Evolutionary conservation across 2,329 filamentous ascomycete genomes (phyloP).

Genomic region (Arachnomyces sp.): DNA sequence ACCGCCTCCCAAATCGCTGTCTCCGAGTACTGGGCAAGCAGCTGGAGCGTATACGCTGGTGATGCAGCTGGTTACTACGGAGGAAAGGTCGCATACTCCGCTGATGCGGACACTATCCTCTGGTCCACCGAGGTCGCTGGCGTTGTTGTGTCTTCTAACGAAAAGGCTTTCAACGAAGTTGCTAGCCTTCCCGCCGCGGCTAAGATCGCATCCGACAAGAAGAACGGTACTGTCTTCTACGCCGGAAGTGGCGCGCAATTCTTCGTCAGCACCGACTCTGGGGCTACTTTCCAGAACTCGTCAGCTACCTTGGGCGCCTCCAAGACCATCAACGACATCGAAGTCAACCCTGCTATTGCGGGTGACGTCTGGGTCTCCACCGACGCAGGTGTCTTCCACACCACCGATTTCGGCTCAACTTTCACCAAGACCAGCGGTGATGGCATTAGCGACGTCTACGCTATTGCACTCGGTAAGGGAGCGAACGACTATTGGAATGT

Average conservation of each 20-base stretch:
- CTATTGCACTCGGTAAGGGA: constrained; percentile 19
- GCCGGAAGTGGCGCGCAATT: constrained; percentile 40
- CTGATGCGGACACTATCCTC: constrained; percentile 39
- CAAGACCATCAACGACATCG: constrained; percentile 14
- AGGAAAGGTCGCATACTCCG: constrained; percentile 45
- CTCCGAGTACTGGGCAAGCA: constrained; percentile 44
- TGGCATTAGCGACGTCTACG: constrained; percentile 12
- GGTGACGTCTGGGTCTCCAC: constrained; percentile 28
- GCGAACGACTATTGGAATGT: constrained; percentile 16
- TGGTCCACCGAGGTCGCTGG: constrained; percentile 16
- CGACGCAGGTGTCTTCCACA: constrained; percentile 46
- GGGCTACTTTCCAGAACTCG: constrained; percentile 37
- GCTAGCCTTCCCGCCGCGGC: constrained; percentile 39
- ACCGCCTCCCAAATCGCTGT: constrained; percentile 31
- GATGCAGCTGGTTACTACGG: constrained; percentile 37
- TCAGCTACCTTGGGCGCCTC: constrained; percentile 27
- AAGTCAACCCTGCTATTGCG: constrained; percentile 15
- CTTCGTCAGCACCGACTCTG: constrained; percentile 46
- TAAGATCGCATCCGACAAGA: constrained; percentile 48
- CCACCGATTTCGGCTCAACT: constrained; percentile 42
- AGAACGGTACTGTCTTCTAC: constrained; percentile 46
- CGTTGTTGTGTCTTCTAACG: constrained; percentile 14
- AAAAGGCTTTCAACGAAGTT: constrained; percentile 36
- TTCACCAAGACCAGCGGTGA: constrained; percentile 33
- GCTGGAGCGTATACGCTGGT: constrained; percentile 42